Evolutionary conservation across 139 green algal species (phyloP), one percentile per base, ranked within the genome.

Genomic region (Coelastrella sp.): DNA sequence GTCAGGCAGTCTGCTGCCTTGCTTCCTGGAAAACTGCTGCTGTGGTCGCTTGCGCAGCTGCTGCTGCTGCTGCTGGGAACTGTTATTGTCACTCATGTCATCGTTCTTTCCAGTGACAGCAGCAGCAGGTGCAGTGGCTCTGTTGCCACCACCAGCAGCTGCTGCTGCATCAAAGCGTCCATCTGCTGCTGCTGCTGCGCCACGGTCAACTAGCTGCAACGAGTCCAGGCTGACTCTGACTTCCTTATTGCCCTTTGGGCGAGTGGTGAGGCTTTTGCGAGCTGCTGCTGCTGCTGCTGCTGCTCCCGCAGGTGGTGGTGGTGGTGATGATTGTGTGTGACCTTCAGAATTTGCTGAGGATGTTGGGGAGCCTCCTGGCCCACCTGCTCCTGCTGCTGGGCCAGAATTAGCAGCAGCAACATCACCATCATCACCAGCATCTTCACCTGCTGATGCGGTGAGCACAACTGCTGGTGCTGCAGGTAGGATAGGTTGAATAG

Each of bases 21-120:
- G 9, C 78, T 65, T 56, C 78, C 11, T 59, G 78, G 25, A 11
- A 20, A 63, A 57, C 78, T 83, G 78, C 78, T 63, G 35, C 27
- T 60, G 7, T 24, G 14, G 25, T 63, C 9, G 20, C 78, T 57
- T 83, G 6, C 35, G 58, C 78, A 66, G 27, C 35, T 25, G 78
- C 78, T 83, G 78, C 49, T 70, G 78, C 8, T 83, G 78, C 78
- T 83, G 78, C 78, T 63, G 35, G 78, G 10, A 19, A 27, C 78
- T 57, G 49, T 19, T 70, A 19, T 60, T 83, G 78, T 57, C 58
- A 57, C 78, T 83, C 7, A 63, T 49, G 35, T 5, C 35, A 49
- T 49, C 3, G 35, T 49, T 3, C 35, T 49, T 3, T 49, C 35
- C 35, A 49, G 35, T 49, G 35, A 49, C 35, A 49, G 35, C 35